Percentiles rank a stretch among this genome's conserved stretches.
These are phyloP conservation scores for Bidens hawaiensis DNA, from an alignment of 140 eudicot species.

Conservation along the genomic window DNA sequence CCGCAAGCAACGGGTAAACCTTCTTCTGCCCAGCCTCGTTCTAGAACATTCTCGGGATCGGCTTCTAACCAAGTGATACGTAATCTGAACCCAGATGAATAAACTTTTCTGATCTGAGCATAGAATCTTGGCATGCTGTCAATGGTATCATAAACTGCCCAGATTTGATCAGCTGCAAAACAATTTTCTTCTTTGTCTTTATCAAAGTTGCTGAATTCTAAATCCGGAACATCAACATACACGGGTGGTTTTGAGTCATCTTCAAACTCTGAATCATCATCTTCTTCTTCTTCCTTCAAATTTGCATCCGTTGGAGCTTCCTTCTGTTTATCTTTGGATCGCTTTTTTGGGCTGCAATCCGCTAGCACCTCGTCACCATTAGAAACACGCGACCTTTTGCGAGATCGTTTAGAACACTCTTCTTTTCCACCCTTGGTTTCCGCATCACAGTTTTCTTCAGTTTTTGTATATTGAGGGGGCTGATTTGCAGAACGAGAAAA, in stretches of 20 bases:
- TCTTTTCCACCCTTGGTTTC: slow-evolving; percentile 14
- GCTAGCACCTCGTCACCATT: slow-evolving; percentile 36
- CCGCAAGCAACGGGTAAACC: slow-evolving; percentile 71
- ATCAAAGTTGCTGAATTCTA: slow-evolving; percentile 67
- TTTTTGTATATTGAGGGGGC: too few relatives aligned
- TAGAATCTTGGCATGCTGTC: slow-evolving; percentile 80
- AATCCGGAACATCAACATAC: slow-evolving; percentile 29
- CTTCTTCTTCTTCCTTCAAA: slow-evolving; percentile 11
- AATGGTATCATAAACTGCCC: slow-evolving; percentile 69
- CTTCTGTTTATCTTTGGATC: slow-evolving; percentile 25
- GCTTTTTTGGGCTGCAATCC: slow-evolving; percentile 34
- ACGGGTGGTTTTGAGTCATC: slow-evolving; percentile 24
- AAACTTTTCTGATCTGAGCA: slow-evolving; percentile 50
- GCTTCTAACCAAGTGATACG: slow-evolving; percentile 69
- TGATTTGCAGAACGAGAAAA: too few relatives aligned
- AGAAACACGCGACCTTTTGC: slow-evolving; percentile 36
- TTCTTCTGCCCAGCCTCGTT: slow-evolving; percentile 38
- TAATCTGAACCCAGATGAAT: slow-evolving; percentile 41
- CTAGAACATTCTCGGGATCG: slow-evolving; percentile 33
- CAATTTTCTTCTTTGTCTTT: slow-evolving; percentile 35
- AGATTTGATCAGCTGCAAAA: slow-evolving; percentile 59
- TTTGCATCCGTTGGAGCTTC: background rate
- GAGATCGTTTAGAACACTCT: slow-evolving; percentile 23
- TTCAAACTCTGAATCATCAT: slow-evolving; percentile 25
- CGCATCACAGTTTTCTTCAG: slow-evolving; percentile 1